These are phyloP conservation scores for Malus hybrid DNA, from an alignment of 331 rosid genomes.

Conservation along the genomic window DNA sequence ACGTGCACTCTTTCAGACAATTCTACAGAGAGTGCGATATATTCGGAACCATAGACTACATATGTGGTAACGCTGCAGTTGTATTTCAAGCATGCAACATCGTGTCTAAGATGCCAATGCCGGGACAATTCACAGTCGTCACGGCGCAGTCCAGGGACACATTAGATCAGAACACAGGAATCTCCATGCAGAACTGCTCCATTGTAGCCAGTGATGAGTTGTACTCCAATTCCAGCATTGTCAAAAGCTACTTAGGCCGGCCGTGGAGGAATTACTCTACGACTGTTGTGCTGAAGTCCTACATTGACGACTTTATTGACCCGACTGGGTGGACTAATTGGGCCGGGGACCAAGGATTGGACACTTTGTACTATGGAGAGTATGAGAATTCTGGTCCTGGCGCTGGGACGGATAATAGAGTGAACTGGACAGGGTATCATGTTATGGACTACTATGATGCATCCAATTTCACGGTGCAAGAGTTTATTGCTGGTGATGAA, in stretches of 20 bases:
- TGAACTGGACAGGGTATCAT: conserved; percentile 50
- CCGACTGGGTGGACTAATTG: conserved; percentile 55
- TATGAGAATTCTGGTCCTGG: conserved; percentile 63
- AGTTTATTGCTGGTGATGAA: conserved; percentile 51
- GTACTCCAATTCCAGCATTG: conserved; percentile 12
- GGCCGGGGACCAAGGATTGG: conserved; percentile 34
- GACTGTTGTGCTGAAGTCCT: conserved; percentile 45
- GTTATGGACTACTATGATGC: conserved; percentile 58
- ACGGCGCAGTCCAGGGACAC: conserved; percentile 60
- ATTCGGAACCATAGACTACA: conserved; percentile 62
- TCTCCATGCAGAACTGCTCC: conserved; percentile 73
- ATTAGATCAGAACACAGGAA: conserved; percentile 56
- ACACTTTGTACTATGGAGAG: conserved; percentile 63
- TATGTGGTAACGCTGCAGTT: conserved; percentile 66
- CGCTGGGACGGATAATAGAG: conserved; percentile 38
- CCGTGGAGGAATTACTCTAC: conserved; percentile 58
- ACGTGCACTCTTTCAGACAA: conserved; percentile 63
- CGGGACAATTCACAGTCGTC: conserved; percentile 47
- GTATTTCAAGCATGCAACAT: conserved; percentile 48
- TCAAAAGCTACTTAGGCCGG: conserved; percentile 67
- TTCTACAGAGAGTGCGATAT: conserved; percentile 71
- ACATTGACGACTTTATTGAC: conserved; percentile 50
- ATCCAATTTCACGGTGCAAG: conserved; percentile 40
- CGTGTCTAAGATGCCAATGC: conserved; percentile 43
- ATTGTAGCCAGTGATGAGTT: conserved; percentile 41